Conservation (phyloP, 495 filamentous ascomycete genomes). For the Penicillium salamii region DNA sequence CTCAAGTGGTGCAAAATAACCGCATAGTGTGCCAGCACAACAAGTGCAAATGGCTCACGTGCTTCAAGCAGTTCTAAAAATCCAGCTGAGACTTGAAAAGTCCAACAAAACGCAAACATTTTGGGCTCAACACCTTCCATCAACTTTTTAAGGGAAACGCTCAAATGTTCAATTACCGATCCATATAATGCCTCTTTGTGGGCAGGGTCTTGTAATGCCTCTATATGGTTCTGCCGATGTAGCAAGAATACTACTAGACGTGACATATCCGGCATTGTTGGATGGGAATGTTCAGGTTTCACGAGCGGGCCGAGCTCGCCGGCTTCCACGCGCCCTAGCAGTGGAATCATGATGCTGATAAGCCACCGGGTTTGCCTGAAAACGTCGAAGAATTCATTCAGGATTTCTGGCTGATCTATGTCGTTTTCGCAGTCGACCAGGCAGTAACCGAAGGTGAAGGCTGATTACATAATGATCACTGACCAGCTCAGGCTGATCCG, state of each 20-base stretch:
- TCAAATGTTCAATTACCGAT: conserved; percentile 29
- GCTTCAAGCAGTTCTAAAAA: conserved; percentile 51
- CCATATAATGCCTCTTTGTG: conserved; percentile 33
- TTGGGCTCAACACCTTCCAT: conserved; percentile 35
- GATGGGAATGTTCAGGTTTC: conserved; percentile 15
- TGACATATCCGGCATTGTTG: conserved; percentile 38
- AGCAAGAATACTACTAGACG: conserved; percentile 33
- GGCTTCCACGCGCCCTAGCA: conserved; percentile 30
- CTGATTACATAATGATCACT: too few relatives aligned
- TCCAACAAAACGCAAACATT: conserved; percentile 47
- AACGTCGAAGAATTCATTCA: conserved; percentile 43
- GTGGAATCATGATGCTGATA: conserved; percentile 27
- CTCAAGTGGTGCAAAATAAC: conserved; percentile 49
- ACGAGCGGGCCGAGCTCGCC: conserved; percentile 36
- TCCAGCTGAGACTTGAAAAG: conserved; percentile 45
- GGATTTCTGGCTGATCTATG: conserved; percentile 10
- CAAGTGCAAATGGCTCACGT: conserved; percentile 52
- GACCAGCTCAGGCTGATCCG: too few relatives aligned
- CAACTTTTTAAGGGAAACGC: conserved; percentile 26
- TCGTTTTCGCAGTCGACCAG: conserved; percentile 22
- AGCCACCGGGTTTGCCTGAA: conserved; percentile 41
- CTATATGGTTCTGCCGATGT: conserved; percentile 24
- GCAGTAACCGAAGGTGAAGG: conserved; percentile 38
- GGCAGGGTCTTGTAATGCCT: conserved; percentile 19
- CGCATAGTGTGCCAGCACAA: conserved; percentile 51